Evolutionary conservation across 345 rosid genomes (phyloP), one percentile per base, ranked within the genome.

Genomic region (Psidium friedrichsthalianum): DNA sequence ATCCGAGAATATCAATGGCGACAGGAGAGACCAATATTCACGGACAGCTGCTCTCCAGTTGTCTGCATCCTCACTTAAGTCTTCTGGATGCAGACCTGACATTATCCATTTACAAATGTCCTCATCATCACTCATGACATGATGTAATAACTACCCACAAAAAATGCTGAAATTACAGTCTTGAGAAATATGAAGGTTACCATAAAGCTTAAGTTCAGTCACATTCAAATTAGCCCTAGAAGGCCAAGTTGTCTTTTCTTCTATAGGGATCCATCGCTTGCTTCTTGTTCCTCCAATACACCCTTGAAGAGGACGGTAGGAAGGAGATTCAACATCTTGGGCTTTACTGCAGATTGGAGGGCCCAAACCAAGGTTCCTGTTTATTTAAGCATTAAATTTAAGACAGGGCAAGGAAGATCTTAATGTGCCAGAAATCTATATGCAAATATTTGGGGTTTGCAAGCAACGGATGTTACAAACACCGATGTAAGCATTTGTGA

Each of bases 1-100:
- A 93, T 98, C 99, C 1, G 99, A 98, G 95, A 98, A 98, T 91
- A 98, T 95, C 83, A 98, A 81, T 8, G 99, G 99, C 8, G 99
- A 98, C 83, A 98, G 90, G 87, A 98, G 97, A 18, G 99, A 96
- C 99, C 99, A 98, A 89, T 93, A 96, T 88, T 98, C 93, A 76
- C 87, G 85, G 61, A 94, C 91, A 74, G 94, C 92, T 81, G 84
- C 25, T 86, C 84, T 96, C 96, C 96, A 94, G 85, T 84, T 92
- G 80, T 86, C 93, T 51, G 88, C 82, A 85, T 98, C 98, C 90
- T 95, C 99, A 12, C 80, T 57, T 52, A 95, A 87, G 78, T 92
- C 97, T 86, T 95, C 97, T 3, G 91, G 76, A 84, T 90, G 94
- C 76, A 96, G 83, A 85, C 98, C 99, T 97, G 91, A 84, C 32